These are phyloP conservation scores for Dactylellina cionopaga DNA, from an alignment of 2,329 filamentous ascomycete species.

Conservation along the genomic window DNA sequence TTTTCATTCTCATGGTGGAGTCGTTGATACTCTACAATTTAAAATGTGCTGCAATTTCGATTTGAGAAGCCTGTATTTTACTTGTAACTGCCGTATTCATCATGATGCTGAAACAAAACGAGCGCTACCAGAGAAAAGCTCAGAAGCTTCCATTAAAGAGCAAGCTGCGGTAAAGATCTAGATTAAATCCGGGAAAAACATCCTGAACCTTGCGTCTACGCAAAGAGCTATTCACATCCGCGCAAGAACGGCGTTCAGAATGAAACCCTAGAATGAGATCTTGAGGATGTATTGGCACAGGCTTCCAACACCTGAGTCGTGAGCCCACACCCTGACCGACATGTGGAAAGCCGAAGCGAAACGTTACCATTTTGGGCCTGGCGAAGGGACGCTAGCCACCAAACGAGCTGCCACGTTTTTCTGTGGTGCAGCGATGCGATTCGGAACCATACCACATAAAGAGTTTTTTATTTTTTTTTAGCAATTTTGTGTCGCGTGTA, in stretches of 20 bases:
- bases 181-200: conserved; percentile 31
- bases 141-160: conserved; percentile 20
- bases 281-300: conserved; percentile 24
- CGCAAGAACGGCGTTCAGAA: conserved; percentile 39
- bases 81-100: conserved; percentile 39
- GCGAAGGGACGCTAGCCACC: conserved; percentile 27
- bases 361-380: conserved; percentile 28
- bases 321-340: conserved; percentile 18
- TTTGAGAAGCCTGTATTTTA: conserved; percentile 7
- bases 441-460: conserved; percentile 33
- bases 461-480: conserved; percentile 32
- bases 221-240: conserved; percentile 35
- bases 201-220: conserved; percentile 45
- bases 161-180: conserved; percentile 24
- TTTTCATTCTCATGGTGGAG: too few relatives aligned
- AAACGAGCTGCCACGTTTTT: conserved; percentile 53
- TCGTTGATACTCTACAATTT: conserved; percentile 15
- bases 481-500: conserved; percentile 22
- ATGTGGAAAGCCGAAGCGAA: conserved; percentile 31
- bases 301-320: conserved; percentile 19
- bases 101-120: conserved; percentile 43
- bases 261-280: conserved; percentile 28
- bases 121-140: conserved; percentile 26
- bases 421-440: conserved; percentile 34
- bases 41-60: conserved; percentile 24